Percentiles rank a stretch among this genome's conserved stretches.
Conservation (phyloP, 768 basidiomycete genomes). For the Cystobasidiopsis lactophilus region DNA sequence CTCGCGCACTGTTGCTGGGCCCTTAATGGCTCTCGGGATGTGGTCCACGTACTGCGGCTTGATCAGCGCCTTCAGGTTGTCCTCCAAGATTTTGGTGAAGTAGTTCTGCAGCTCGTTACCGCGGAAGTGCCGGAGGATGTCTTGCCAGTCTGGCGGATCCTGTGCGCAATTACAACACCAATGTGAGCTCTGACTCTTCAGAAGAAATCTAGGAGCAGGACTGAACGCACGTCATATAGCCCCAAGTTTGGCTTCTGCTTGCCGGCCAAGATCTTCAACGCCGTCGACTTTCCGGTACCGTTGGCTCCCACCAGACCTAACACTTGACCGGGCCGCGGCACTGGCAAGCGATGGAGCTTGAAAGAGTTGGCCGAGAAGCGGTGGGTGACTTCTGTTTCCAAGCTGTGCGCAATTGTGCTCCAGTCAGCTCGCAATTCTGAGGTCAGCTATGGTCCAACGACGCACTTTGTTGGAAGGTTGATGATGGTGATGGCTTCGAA, state of each 20-base stretch:
- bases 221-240: conserved; percentile 57
- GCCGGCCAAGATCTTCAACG: conserved; percentile 84
- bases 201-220: neutral
- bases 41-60: conserved; percentile 99
- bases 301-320: conserved; percentile 97
- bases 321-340: conserved; percentile 90
- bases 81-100: conserved; percentile 96
- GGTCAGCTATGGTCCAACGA: neutral
- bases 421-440: neutral
- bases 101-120: conserved; percentile 98
- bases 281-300: conserved; percentile 98
- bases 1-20: conserved; percentile 53
- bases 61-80: conserved; percentile 93
- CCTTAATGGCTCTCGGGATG: conserved; percentile 89
- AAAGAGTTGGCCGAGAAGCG: conserved; percentile 96
- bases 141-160: conserved; percentile 98
- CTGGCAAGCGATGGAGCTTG: conserved; percentile 94
- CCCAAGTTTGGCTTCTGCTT: conserved; percentile 97
- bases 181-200: neutral
- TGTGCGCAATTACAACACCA: conserved; percentile 20
- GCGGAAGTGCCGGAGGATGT: conserved; percentile 93
- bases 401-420: conserved; percentile 14
- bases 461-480: conserved; percentile 73
- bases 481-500: conserved; percentile 99
- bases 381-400: conserved; percentile 88